Base-by-base conservation (phyloP, 2,329 filamentous ascomycete species). In the Zasmidium angulare region DNA sequence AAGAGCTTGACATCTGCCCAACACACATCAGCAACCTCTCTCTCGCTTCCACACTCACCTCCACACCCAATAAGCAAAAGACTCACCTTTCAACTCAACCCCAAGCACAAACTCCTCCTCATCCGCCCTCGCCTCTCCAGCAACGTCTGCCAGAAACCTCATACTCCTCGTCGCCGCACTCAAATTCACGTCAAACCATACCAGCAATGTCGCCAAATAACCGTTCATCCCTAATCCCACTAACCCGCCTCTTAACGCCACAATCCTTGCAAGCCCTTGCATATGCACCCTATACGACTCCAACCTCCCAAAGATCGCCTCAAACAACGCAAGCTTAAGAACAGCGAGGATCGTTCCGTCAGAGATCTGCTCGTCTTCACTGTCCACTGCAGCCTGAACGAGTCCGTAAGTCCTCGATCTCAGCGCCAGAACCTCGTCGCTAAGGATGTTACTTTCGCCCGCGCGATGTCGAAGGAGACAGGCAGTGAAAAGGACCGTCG, bases 401-500 rank as follows among this genome's bases (percentile, higher is more conserved):
- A 43, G 31, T 7, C 24, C 43, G 12, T 53, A 53, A 4, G 51
- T 43, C 20, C n/a, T 43, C 4, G 51, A 23, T 24, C 51, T 19
- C 10, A 53, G 31, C 14, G 22, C 24, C 14, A 53, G 26, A 12
- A 53, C 26, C 7, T 36, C 24, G 21, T 26, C 24, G 12, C 31
- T 53, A 19, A 53, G 36, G 20, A 46, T 11, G 2, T 11, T 4
- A 2, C 20, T 20, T 29, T 29, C 26, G 17, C 29, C 50, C 1
- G 19, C 26, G 21, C 14, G 20, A 23, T 53, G 50, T 20, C 29
- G 50, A 1, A 53, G 50, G 9, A 36, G 26, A 23, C 50, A 53
- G 50, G n/a, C 50, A n/a, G 50, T 53, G 29, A 53, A 53, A 29
- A 53, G 50, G 29, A 53, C 50, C 12, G 50, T 53, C n/a, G 50